These are phyloP conservation scores for Exophiala oligosperma DNA, from an alignment of 2,329 filamentous ascomycete genomes.

Conservation along the genomic window DNA sequence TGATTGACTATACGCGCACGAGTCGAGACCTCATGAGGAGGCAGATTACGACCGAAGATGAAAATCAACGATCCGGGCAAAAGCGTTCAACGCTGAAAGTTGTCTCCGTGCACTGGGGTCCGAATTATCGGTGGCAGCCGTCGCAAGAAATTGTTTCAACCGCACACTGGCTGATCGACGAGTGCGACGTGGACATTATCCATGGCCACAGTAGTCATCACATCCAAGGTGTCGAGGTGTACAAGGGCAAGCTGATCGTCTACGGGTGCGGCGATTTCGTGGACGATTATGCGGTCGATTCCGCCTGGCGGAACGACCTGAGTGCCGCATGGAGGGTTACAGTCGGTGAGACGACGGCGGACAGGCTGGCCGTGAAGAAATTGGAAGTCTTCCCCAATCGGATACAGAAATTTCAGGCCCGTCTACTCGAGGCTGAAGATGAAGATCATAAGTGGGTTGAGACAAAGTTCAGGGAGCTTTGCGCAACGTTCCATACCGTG, in stretches of 20 bases:
- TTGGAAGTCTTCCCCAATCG: conserved; percentile 40
- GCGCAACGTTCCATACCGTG: conserved; percentile 33
- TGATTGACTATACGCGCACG: conserved; percentile 36
- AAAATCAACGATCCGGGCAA: not conserved
- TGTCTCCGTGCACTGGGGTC: conserved; percentile 44
- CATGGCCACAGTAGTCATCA: conserved; percentile 45
- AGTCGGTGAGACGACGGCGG: conserved; percentile 25
- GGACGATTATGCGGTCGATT: conserved; percentile 42
- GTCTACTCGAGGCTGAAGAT: conserved; percentile 33
- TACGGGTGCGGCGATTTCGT: conserved; percentile 46
- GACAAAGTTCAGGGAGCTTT: conserved; percentile 32
- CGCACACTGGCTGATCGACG: conserved; percentile 43
- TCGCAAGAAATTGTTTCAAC: conserved; percentile 33
- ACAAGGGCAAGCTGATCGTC: conserved; percentile 38
- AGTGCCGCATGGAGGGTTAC: conserved; percentile 41
- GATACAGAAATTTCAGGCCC: conserved; percentile 36
- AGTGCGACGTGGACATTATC: conserved; percentile 43
- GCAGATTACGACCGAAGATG: not conserved
- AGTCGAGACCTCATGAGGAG: conserved; percentile 30
- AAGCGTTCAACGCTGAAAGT: conserved; percentile 35
- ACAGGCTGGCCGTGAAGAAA: conserved; percentile 27
- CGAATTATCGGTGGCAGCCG: conserved; percentile 42
- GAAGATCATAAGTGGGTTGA: conserved; percentile 36
- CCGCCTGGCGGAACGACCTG: conserved; percentile 40
- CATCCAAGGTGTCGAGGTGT: conserved; percentile 42